Conservation (phyloP, 257 asterid species). For the Solanum dulcamara region DNA sequence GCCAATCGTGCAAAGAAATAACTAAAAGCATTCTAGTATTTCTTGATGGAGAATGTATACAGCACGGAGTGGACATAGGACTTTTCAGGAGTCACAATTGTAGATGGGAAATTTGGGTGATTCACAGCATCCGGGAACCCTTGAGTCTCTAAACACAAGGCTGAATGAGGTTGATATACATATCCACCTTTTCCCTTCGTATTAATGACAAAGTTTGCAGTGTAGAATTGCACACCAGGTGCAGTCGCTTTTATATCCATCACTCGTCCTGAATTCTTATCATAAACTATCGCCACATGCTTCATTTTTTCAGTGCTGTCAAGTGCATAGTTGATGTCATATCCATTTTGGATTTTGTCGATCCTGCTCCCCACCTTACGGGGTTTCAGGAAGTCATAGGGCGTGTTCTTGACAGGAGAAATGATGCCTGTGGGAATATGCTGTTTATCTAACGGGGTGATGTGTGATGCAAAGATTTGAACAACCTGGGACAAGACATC, state of each 20-base stretch:
- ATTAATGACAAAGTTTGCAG: neutral
- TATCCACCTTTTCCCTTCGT: slow-evolving; percentile 5
- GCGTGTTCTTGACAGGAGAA: slow-evolving; percentile 1
- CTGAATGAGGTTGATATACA: slow-evolving; percentile 2
- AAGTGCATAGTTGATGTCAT: slow-evolving; percentile 10
- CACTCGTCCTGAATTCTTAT: slow-evolving; percentile 1
- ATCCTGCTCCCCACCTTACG: slow-evolving; percentile 2
- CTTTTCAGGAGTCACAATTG: slow-evolving; percentile 41
- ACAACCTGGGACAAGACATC: slow-evolving; percentile 6
- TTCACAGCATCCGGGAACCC: slow-evolving; percentile 86
- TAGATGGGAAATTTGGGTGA: slow-evolving; percentile 62
- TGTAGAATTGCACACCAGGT: slow-evolving; percentile 7
- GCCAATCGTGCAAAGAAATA: neutral
- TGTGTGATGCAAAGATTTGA: slow-evolving; percentile 6
- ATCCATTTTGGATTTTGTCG: slow-evolving; percentile 1
- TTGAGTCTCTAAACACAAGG: slow-evolving; percentile 40
- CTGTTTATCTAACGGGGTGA: neutral
- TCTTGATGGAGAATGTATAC: slow-evolving; percentile 23
- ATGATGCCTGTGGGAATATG: slow-evolving; percentile 7
- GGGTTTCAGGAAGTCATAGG: slow-evolving; percentile 8
- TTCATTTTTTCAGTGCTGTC: neutral
- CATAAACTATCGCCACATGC: slow-evolving; percentile 1
- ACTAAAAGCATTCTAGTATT: neutral
- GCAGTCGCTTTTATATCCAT: neutral
- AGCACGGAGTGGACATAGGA: slow-evolving; percentile 38